Conservation (phyloP, 345 rosid genomes). For the Citropsis articulata region DNA sequence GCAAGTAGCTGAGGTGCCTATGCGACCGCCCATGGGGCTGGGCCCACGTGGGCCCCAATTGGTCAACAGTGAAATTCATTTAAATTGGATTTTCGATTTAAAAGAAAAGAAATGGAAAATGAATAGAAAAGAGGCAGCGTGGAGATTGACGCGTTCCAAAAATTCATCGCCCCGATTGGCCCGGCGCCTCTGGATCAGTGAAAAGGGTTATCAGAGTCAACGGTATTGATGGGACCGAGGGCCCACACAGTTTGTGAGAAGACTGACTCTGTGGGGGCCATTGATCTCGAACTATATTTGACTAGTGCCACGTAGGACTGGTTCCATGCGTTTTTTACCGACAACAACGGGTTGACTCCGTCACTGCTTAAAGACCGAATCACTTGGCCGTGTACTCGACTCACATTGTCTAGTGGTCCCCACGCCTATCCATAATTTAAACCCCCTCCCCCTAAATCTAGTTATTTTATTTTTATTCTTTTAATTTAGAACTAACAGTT, state of each 20-base stretch:
- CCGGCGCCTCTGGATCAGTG: slow-evolving; percentile 24
- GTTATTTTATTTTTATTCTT: neutral
- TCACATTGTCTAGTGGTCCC: neutral
- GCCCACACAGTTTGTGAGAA: slow-evolving; percentile 3
- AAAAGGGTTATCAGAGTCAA: slow-evolving; percentile 37
- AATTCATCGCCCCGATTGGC: slow-evolving; percentile 32
- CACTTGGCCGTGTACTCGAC: neutral
- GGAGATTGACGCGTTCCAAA: slow-evolving; percentile 41
- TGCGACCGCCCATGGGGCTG: neutral
- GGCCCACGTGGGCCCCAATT: too few species aligned
- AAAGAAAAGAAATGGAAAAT: too few species aligned
- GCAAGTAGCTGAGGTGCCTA: neutral
- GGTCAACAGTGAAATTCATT: too few species aligned
- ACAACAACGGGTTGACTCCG: slow-evolving; percentile 31
- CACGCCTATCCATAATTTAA: neutral
- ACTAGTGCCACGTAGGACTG: slow-evolving; percentile 3
- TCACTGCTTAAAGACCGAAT: slow-evolving; percentile 20
- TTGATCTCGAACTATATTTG: neutral
- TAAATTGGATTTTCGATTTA: too few species aligned
- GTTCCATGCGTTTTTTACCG: slow-evolving; percentile 6
- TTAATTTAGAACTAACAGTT: neutral
- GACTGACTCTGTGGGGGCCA: neutral
- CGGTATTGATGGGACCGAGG: slow-evolving; percentile 16
- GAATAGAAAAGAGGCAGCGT: neutral
- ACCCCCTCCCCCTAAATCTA: neutral